Evolutionary conservation across 192 early-diverging fungal species (phyloP).

Genomic region (Neocallimastix lanati): DNA sequence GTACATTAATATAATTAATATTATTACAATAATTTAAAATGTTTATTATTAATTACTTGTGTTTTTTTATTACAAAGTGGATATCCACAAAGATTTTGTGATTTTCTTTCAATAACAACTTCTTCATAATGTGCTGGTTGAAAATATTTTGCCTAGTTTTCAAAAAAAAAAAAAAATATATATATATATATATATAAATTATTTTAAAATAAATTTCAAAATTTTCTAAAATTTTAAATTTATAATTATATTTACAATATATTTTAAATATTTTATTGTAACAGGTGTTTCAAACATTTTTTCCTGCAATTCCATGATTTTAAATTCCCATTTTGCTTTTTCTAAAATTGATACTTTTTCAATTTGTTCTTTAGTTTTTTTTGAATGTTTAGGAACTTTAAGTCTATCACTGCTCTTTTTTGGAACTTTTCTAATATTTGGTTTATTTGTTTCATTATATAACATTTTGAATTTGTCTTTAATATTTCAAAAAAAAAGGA

Average conservation of each 20-base stretch:
- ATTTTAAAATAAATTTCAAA: too few species aligned
- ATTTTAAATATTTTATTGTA: not conserved
- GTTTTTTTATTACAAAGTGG: conserved; percentile 44
- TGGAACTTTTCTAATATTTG: not conserved
- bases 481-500: too few species aligned
- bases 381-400: not conserved
- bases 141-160: conserved; percentile 30
- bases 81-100: conserved; percentile 58
- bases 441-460: not conserved
- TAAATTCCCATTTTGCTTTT: not conserved
- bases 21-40: too few species aligned
- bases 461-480: not conserved
- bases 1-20: too few species aligned
- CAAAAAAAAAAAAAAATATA: not conserved
- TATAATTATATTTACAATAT: not conserved
- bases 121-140: conserved; percentile 47
- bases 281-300: not conserved
- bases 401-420: not conserved
- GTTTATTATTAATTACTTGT: not conserved
- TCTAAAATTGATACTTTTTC: not conserved
- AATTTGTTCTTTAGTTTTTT: not conserved
- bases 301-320: not conserved
- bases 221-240: too few species aligned
- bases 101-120: conserved; percentile 50
- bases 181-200: too few species aligned